Evolutionary conservation across 2,329 filamentous ascomycete species (phyloP).

Genomic region (Penicillium sp.): DNA sequence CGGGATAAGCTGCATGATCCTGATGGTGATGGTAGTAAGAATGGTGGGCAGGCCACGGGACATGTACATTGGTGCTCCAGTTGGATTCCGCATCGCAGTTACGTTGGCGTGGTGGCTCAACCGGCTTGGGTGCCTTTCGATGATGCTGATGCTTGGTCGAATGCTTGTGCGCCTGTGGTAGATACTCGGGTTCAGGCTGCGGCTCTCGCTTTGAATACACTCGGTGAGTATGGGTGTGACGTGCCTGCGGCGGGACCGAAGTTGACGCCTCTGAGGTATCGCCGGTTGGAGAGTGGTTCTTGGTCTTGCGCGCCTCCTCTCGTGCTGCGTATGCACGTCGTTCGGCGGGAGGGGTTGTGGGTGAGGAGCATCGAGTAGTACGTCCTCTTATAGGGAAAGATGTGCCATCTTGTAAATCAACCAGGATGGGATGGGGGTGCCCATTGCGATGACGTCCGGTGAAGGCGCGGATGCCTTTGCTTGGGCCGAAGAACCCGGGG

Average conservation of each 20-base stretch:
- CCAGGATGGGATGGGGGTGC: neutral
- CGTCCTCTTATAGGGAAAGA: neutral
- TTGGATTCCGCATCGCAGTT: conserved; percentile 1
- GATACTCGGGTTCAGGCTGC: neutral
- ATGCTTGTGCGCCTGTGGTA: neutral
- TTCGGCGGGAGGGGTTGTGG: conserved; percentile 14
- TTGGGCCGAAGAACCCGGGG: neutral
- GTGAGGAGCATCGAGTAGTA: conserved; percentile 17
- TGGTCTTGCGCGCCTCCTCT: conserved; percentile 4
- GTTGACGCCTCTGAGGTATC: neutral
- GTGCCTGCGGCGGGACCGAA: neutral
- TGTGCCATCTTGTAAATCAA: neutral
- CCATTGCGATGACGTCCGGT: neutral
- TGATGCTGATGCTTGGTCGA: neutral
- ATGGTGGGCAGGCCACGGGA: neutral
- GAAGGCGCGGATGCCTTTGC: neutral
- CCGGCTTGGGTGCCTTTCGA: conserved; percentile 2
- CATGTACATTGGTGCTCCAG: neutral
- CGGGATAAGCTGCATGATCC: neutral
- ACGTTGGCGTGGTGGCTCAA: neutral
- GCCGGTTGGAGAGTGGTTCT: neutral
- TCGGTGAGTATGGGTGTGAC: neutral
- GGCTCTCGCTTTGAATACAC: neutral
- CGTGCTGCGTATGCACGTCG: conserved; percentile 11
- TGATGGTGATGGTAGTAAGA: neutral